A percentile compares a stretch with the other conserved stretches of the same genome.
phyloP scores from a whole-genome alignment of 148 eudicot genomes.

The Silene conica region DNA sequence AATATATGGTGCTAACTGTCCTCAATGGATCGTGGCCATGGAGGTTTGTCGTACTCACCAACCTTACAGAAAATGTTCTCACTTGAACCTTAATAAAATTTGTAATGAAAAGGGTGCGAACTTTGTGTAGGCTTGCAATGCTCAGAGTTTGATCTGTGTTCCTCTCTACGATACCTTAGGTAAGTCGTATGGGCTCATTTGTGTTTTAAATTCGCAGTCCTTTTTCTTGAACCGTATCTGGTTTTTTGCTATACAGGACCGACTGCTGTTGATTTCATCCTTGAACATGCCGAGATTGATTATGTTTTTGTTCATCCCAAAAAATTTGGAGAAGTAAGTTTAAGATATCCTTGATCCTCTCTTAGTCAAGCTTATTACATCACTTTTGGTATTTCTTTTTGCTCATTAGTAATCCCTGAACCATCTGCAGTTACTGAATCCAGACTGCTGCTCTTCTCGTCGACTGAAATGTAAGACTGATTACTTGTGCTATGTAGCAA shows the following conservation, averaged over 20 bases:
- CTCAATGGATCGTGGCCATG: constrained; percentile 95
- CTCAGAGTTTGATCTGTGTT: constrained; percentile 84
- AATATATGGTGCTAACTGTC: constrained; percentile 92
- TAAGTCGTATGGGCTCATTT: constrained; percentile 22
- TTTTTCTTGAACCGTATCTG: neutral
- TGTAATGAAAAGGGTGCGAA: neutral
- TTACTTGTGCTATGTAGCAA: neutral
- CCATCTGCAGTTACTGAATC: constrained; percentile 39
- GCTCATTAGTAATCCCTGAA: neutral
- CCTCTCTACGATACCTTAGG: constrained; percentile 98
- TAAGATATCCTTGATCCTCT: neutral
- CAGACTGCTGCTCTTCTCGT: constrained; percentile 56
- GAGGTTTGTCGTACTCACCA: constrained; percentile 42
- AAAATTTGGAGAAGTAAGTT: constrained; percentile 67
- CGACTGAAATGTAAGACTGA: constrained; percentile 62
- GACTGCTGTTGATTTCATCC: constrained; percentile 69
- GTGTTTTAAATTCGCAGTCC: neutral
- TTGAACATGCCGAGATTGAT: constrained; percentile 93
- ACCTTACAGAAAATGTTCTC: neutral
- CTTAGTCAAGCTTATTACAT: neutral
- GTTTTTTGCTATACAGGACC: constrained; percentile 43
- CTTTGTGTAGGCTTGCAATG: constrained; percentile 68
- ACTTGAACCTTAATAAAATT: neutral
- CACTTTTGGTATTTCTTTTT: constrained; percentile 3
- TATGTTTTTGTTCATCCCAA: constrained; percentile 72